Conservation (phyloP, 2,329 filamentous ascomycete genomes). For the Fusarium sp. region DNA sequence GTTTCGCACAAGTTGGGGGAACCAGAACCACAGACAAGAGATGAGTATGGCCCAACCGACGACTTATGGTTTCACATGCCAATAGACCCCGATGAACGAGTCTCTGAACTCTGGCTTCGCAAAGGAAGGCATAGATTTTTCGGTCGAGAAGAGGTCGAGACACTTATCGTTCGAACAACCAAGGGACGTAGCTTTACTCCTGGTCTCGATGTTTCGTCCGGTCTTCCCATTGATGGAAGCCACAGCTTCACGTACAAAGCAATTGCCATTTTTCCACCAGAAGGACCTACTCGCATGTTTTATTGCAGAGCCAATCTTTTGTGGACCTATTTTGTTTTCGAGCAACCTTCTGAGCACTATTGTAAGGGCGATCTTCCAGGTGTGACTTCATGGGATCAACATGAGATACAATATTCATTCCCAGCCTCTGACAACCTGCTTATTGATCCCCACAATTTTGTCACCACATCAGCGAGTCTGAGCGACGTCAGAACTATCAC, state of each 20-base stretch:
- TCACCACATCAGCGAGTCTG: background rate
- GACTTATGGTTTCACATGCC: background rate
- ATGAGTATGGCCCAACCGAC: rapidly evolving
- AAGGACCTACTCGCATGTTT: background rate
- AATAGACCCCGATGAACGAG: background rate
- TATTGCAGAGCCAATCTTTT: background rate
- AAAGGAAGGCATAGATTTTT: rapidly evolving
- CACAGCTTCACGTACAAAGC: background rate
- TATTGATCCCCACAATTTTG: rapidly evolving
- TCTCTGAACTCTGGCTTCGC: constrained; percentile 1
- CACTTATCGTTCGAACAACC: background rate
- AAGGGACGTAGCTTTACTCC: background rate
- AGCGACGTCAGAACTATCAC: background rate
- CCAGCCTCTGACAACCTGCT: background rate
- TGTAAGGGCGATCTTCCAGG: rapidly evolving
- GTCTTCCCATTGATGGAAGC: rapidly evolving
- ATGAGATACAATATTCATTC: background rate
- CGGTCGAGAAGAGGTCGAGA: background rate
- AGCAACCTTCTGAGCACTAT: rapidly evolving
- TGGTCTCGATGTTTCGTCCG: rapidly evolving
- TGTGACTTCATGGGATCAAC: rapidly evolving
- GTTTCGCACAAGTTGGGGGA: background rate
- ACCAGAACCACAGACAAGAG: rapidly evolving
- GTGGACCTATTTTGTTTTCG: background rate
- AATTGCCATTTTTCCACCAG: background rate